A percentile compares a stretch with the other conserved stretches of the same genome.
These are phyloP conservation scores for Malassezia restricta DNA, from an alignment of 1,284 basidiomycete species.

Conservation along the genomic window DNA sequence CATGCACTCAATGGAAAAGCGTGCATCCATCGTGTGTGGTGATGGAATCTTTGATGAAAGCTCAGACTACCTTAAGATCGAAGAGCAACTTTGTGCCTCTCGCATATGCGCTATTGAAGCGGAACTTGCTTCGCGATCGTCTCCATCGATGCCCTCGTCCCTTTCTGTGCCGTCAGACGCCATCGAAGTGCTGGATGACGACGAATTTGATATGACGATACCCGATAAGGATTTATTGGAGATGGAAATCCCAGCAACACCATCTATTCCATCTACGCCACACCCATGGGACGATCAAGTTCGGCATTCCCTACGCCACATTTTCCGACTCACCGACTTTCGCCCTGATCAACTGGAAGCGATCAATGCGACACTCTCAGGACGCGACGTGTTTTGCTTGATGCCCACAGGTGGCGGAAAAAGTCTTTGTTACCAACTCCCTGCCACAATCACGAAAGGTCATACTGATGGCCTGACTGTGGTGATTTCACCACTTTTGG, in stretches of 20 bases:
- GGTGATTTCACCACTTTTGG: constrained; percentile 77
- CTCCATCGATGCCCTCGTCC: not conserved
- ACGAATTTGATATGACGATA: constrained; percentile 1
- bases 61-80: constrained; percentile 13
- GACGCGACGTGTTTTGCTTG: constrained; percentile 78
- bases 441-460: constrained; percentile 66
- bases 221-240: not conserved
- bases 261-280: not conserved
- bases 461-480: constrained; percentile 69
- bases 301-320: constrained; percentile 54
- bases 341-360: constrained; percentile 76
- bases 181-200: not conserved
- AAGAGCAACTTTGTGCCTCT: constrained; percentile 10
- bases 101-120: constrained; percentile 12
- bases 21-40: constrained; percentile 14
- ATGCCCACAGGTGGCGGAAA: constrained; percentile 98
- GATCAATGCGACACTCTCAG: constrained; percentile 66
- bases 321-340: constrained; percentile 63
- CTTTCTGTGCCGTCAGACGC: not conserved
- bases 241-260: not conserved
- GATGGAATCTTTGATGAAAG: constrained; percentile 10
- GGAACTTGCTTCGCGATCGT: not conserved
- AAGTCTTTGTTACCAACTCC: constrained; percentile 56
- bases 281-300: constrained; percentile 54
- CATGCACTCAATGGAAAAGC: constrained; percentile 6